These are phyloP conservation scores for Aspergillus transmontanensis DNA, from an alignment of 2,329 filamentous ascomycete genomes.

Conservation along the genomic window DNA sequence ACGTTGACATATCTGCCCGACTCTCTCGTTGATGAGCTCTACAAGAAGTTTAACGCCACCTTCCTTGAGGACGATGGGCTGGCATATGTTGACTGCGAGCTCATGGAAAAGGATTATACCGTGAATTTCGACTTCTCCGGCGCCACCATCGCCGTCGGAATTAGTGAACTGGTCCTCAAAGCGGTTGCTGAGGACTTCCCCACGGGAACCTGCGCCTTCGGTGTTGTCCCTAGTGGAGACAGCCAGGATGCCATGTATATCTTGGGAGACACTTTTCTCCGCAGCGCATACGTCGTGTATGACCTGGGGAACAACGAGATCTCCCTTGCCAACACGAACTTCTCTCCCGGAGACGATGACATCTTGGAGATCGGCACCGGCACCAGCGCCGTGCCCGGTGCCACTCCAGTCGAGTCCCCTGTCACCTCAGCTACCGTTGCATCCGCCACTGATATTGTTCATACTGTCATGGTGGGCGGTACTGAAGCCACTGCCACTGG, in stretches of 20 bases:
- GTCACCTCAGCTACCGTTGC: conserved; percentile 16
- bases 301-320: conserved; percentile 73
- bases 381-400: conserved; percentile 51
- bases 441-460: conserved; percentile 11
- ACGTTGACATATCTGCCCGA: conserved; percentile 69
- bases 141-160: conserved; percentile 54
- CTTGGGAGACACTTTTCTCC: conserved; percentile 77
- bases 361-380: conserved; percentile 57
- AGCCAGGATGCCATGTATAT: conserved; percentile 45
- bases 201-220: conserved; percentile 68
- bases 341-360: conserved; percentile 55
- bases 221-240: conserved; percentile 61
- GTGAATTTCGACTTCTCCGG: conserved; percentile 59
- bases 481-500: background rate
- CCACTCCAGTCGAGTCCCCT: conserved; percentile 32
- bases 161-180: conserved; percentile 65
- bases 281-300: conserved; percentile 75
- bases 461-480: background rate
- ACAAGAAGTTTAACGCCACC: conserved; percentile 58
- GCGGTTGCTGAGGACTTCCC: conserved; percentile 55
- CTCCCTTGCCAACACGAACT: conserved; percentile 68
- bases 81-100: conserved; percentile 55
- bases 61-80: conserved; percentile 55
- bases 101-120: conserved; percentile 48
- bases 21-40: conserved; percentile 51